These are phyloP conservation scores for Cryptomeria japonica DNA, from an alignment of 75 land plant species.

Conservation along the genomic window DNA sequence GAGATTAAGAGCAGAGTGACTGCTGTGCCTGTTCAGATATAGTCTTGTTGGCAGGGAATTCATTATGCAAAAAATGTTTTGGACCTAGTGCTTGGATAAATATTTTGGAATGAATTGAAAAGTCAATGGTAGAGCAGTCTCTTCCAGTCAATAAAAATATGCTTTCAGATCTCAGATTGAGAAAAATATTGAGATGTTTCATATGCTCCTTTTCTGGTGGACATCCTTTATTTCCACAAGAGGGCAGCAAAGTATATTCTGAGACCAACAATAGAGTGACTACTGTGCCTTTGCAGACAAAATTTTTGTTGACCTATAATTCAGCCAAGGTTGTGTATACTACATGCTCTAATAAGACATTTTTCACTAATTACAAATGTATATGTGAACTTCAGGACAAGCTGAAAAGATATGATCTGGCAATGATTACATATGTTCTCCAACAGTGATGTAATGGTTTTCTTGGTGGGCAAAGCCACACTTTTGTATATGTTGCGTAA, in stretches of 20 bases:
- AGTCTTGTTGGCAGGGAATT: not conserved
- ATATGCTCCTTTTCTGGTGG: constrained; percentile 29
- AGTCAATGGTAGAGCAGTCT: not conserved
- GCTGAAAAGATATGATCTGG: not conserved
- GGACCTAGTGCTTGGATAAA: not conserved
- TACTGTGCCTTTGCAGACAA: not conserved
- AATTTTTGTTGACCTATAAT: not conserved
- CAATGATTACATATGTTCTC: not conserved
- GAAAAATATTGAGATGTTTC: not conserved
- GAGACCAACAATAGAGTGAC: constrained; percentile 41
- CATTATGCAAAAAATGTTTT: not conserved
- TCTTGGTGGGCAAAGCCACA: not conserved
- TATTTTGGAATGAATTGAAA: not conserved
- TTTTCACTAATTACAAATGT: not conserved
- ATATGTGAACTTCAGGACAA: not conserved
- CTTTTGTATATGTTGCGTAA: no score
- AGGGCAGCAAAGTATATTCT: constrained; percentile 60
- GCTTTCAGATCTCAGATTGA: not conserved
- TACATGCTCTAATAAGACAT: not conserved
- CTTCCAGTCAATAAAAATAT: not conserved
- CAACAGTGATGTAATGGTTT: not conserved
- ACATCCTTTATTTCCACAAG: constrained; percentile 59
- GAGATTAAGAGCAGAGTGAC: constrained; percentile 45
- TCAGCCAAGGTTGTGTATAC: not conserved
- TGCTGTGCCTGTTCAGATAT: not conserved